Evolutionary conservation across 2,329 filamentous ascomycete genomes (phyloP), one percentile per base, ranked within the genome.

Genomic region (Diaporthe australafricana): DNA sequence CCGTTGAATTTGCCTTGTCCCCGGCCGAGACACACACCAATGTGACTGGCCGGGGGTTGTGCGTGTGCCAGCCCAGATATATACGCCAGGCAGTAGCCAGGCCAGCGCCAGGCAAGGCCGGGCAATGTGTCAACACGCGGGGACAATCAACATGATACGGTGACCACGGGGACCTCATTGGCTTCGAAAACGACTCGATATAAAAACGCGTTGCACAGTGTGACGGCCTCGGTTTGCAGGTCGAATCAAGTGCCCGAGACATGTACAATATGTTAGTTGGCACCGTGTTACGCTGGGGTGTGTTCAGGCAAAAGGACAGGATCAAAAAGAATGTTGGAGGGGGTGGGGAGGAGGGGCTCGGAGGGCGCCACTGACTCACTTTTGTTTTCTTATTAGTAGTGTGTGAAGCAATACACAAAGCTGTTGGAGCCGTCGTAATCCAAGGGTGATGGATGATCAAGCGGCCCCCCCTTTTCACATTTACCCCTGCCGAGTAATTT

Each of bases 361-460:
- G 60, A 42, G 3, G 25, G 47, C 60, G 60, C 60, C 60, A 65
- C 60, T 65, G 60, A 65, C 60, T 65, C 45, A 65, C 60, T 50
- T 50, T 65, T 65, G 45, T 65, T 65, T 50, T 65, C 60, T 50
- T 50, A 4, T 50, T 20, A 35, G n/a, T 50, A 27, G 60, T 65
- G 45, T 30, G 60, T 65, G 60, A 65, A 65, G 60, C 60, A 48
- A 65, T 65, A 48, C 60, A 65, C 60, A 65, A n/a, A 17, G n/a
- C 47, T 48, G n/a, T 8, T 8, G 25, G n/a, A 48, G 22, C 22
- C 20, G 60, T 65, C 42, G 32, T 65, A n/a, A 50, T 38, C 53
- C 53, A 35, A 20, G 27, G 6, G n/a, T 3, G 11, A 40, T 14
- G 30, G 42, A 6, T 30, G 40, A 48, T 42, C 42, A 63, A 48